These are phyloP conservation scores for Candida jianshihensis DNA, from an alignment of 805 yeast genomes.

Conservation along the genomic window DNA sequence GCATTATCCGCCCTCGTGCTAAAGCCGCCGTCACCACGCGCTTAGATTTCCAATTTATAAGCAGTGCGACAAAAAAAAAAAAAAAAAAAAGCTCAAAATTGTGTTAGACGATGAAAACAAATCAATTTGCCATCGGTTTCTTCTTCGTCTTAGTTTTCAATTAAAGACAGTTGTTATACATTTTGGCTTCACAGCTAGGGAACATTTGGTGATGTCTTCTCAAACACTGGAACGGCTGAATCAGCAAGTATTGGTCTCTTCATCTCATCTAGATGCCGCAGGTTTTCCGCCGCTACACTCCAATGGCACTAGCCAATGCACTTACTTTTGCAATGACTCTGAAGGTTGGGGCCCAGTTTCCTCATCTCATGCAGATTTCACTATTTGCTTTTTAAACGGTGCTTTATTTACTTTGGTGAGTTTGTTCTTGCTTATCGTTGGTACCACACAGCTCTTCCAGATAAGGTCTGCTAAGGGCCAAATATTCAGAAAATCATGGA, in stretches of 20 bases:
- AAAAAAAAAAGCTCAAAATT: neutral
- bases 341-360: constrained; percentile 41
- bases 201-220: too few species aligned
- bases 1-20: too few species aligned
- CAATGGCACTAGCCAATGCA: neutral
- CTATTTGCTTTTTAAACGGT: constrained; percentile 57
- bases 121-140: neutral
- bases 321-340: constrained; percentile 18
- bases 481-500: constrained; percentile 34
- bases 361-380: constrained; percentile 41
- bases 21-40: too few species aligned
- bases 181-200: too few species aligned
- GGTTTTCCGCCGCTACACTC: too few species aligned
- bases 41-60: too few species aligned
- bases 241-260: too few species aligned
- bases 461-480: constrained; percentile 16
- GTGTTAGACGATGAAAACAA: neutral
- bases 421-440: constrained; percentile 35
- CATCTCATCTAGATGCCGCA: too few species aligned
- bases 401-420: constrained; percentile 36
- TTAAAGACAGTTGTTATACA: neutral
- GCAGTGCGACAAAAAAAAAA: neutral
- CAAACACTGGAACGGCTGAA: too few species aligned
- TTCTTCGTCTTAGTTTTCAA: neutral
- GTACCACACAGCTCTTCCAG: constrained; percentile 30